phyloP scores from a whole-genome alignment of 768 basidiomycete genomes.

The Russula abietina region DNA sequence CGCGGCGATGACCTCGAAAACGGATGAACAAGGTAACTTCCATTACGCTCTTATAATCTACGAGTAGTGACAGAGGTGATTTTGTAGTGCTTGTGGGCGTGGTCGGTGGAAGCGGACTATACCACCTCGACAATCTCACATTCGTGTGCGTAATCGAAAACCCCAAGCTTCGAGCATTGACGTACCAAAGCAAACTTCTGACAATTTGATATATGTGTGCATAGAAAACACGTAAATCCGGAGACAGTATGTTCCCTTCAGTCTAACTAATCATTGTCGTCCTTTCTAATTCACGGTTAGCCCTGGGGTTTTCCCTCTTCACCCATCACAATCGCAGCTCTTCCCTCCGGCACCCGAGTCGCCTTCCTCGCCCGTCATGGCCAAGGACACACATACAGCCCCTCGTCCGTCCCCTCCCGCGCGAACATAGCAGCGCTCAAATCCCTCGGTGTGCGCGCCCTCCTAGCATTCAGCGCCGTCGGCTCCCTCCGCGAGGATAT shows the following conservation, averaged over 20 bases:
- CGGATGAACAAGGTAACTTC: conserved; percentile 9
- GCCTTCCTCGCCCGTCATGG: conserved; percentile 95
- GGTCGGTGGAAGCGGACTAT: conserved; percentile 89
- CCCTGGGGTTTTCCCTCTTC: conserved; percentile 93
- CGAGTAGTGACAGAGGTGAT: background rate
- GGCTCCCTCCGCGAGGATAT: conserved; percentile 94
- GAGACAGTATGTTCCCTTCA: conserved; percentile 60
- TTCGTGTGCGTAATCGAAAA: conserved; percentile 56
- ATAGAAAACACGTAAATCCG: conserved; percentile 68
- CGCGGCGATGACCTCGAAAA: conserved; percentile 5
- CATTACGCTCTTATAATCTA: background rate
- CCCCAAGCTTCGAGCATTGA: background rate
- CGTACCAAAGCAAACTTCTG: too few relatives aligned
- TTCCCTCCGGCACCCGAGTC: conserved; percentile 71
- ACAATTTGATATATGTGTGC: background rate
- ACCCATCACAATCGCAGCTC: conserved; percentile 85
- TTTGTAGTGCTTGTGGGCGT: conserved; percentile 71
- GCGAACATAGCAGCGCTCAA: conserved; percentile 97
- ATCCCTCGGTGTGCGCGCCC: conserved; percentile 78
- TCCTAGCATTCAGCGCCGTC: conserved; percentile 93
- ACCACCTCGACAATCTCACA: conserved; percentile 87
- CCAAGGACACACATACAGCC: conserved; percentile 66
- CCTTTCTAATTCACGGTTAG: conserved; percentile 37
- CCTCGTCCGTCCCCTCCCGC: conserved; percentile 73
- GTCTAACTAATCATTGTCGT: background rate